Evolutionary conservation across 2,329 filamentous ascomycete species (phyloP), one percentile per base, ranked within the genome.

Genomic region (Hypoxylon sp.): DNA sequence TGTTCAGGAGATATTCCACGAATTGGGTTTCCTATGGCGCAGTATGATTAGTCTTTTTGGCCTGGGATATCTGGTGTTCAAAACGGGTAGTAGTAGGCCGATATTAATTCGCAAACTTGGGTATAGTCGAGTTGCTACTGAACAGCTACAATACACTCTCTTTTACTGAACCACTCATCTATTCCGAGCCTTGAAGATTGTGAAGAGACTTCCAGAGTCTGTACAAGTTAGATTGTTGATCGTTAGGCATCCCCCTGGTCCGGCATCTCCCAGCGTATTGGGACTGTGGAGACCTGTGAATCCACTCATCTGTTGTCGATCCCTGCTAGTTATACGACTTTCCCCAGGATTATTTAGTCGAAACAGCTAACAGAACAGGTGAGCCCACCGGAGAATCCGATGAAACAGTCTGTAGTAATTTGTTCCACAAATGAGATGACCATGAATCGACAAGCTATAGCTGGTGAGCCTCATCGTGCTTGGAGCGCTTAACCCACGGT

Each of bases 241-340:
- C 31, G 31, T 24, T n/a, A 17, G 13, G n/a, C 6, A 32, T 17
- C 27, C 53, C 19, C 6, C 24, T 37, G 8, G 10, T 11, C 35
- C 13, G 27, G 31, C 21, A 54, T 37, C 29, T 59, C 21, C 61
- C 61, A 31, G 29, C 11, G 46, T 35, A 50, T 54, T 48, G 54
- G 54, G 31, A 42, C 51, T 15, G 56, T 56, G 62, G 62, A 29
- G 62, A 27, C 3, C 15, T n/a, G 24, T 51, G 31, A 60, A 39
- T 51, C 62, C 55, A 53, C 42, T 47, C 35, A 48, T 64, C 47
- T 48, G 50, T 55, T 60, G 62, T 46, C 51, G 51, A 65, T 61
- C 62, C 51, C 15, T 61, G 29, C 56, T 48, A 46, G 24, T 53
- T 44, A 46, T 35, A 31, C 13, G 39, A 27, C 35, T 27, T 37